Evolutionary conservation across 768 basidiomycete species (phyloP).

Genomic region (Pisolithus sp.): DNA sequence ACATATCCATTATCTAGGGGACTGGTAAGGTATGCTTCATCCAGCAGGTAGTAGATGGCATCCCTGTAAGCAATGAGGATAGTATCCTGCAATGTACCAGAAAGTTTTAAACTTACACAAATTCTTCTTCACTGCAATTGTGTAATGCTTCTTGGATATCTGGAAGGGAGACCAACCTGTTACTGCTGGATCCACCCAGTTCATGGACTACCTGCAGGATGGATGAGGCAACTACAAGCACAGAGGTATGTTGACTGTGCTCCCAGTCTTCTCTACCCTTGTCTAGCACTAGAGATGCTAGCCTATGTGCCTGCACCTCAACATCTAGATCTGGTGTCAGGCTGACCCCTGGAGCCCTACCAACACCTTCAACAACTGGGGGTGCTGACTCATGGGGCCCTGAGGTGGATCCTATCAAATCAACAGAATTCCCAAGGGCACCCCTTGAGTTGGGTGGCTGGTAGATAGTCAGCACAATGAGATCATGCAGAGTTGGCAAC

Average conservation of each 20-base stretch:
- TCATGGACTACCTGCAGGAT: neutral
- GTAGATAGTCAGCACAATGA: neutral
- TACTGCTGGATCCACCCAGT: neutral
- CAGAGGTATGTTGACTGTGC: neutral
- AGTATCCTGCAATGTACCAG: neutral
- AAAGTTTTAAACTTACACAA: slow-evolving; percentile 12
- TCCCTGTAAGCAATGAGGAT: slow-evolving; percentile 7
- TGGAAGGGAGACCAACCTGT: slow-evolving; percentile 1
- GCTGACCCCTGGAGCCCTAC: neutral
- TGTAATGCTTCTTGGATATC: slow-evolving; percentile 12
- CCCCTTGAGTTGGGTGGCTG: neutral
- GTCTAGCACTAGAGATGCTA: neutral
- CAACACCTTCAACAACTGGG: no score
- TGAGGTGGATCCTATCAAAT: no score
- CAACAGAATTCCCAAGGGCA: neutral
- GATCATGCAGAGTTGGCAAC: slow-evolving; percentile 6
- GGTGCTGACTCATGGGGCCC: no score
- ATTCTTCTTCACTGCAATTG: slow-evolving; percentile 14
- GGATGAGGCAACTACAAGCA: neutral
- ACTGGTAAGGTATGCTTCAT: slow-evolving; percentile 26
- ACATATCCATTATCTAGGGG: slow-evolving; percentile 25
- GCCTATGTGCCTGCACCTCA: neutral
- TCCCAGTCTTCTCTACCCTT: neutral
- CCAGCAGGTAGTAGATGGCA: slow-evolving; percentile 16
- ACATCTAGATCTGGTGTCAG: neutral